Evolutionary conservation across 805 yeast genomes (phyloP).

Genomic region (Ogataea philodendri): DNA sequence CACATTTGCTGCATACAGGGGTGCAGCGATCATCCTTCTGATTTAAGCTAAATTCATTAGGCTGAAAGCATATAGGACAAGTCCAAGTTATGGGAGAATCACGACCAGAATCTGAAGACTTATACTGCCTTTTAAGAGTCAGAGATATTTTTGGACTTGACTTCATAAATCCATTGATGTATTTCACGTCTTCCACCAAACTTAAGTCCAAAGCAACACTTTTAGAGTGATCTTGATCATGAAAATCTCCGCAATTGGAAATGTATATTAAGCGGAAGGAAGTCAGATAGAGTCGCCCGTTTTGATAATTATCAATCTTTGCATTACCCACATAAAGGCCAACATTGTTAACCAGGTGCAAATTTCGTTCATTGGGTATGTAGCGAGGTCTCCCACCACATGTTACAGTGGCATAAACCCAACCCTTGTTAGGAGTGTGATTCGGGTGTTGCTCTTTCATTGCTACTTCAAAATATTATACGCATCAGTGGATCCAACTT

Average conservation of each 20-base stretch:
- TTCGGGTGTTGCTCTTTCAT: too few relatives aligned
- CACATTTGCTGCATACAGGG: slow-evolving; percentile 61
- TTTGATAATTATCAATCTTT: slow-evolving; percentile 61
- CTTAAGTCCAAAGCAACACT: slow-evolving; percentile 8
- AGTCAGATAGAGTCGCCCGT: slow-evolving; percentile 79
- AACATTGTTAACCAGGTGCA: slow-evolving; percentile 51
- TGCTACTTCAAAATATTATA: too few relatives aligned
- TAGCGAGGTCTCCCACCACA: slow-evolving; percentile 34
- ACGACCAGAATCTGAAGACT: neutral
- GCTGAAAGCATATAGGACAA: slow-evolving; percentile 85
- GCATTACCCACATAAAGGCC: slow-evolving; percentile 79
- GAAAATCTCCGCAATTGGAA: slow-evolving; percentile 19
- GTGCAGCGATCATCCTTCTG: slow-evolving; percentile 13
- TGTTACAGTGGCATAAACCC: slow-evolving; percentile 26
- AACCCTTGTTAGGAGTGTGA: slow-evolving; percentile 12
- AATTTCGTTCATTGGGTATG: slow-evolving; percentile 43
- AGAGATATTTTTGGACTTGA: slow-evolving; percentile 84
- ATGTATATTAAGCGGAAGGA: slow-evolving; percentile 70
- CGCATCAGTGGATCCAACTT: too few relatives aligned
- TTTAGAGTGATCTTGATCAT: too few relatives aligned
- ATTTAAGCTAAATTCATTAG: slow-evolving; percentile 40
- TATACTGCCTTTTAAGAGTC: too few relatives aligned
- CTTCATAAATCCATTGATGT: slow-evolving; percentile 58
- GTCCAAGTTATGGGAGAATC: slow-evolving; percentile 54
- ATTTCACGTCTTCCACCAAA: slow-evolving; percentile 23